Evolutionary conservation across 805 yeast species (phyloP), one percentile per base, ranked within the genome.

Genomic region (Starmerella scarabaei): DNA sequence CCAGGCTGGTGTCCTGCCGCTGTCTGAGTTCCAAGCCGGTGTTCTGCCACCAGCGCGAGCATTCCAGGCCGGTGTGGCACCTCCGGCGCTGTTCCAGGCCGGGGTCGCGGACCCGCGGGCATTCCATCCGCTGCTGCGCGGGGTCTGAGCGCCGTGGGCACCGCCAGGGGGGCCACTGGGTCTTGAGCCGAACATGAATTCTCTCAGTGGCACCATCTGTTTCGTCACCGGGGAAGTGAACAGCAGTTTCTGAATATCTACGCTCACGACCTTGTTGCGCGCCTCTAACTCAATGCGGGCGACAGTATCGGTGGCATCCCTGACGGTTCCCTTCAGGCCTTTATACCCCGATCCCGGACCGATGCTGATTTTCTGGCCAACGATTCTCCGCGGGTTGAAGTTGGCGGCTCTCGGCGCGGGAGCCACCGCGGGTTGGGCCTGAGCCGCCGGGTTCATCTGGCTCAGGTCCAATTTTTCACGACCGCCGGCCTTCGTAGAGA

Each of bases 261-360:
- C 81, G 43, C 88, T 82, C 45, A 86, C 75, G 44, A 80, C 81
- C 59, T 88, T 91, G 56, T 78, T 77, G 50, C 86, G 86, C 21
- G 95, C 82, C 60, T 91, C 97, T 48, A 91, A 69, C 63, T 91
- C 98, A 33, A 91, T 82, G 44, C 96, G 73, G 1, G 96, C 97
- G 50, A 71, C 73, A 12, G 80, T 80, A 47, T 93, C 98, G 53
- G 84, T 91, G 8, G 94, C 84, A 57, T 91, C 97, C 50, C 81
- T 80, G 32, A 91, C 83, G 49, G 83, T 80, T 58, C 98, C 98
- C 64, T 79, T 77, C 51, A 84, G 75, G 34, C 98, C 97, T 63
- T 91, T 91, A 60, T 88, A 84, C 35, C 74, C 75, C 23, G 93
- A 91, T n/a, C 95, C 84, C 54, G 80, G 77, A 29, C 82, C 73